Evolutionary conservation across 2,329 filamentous ascomycete species (phyloP).

Genomic region (Blastomyces silverae): DNA sequence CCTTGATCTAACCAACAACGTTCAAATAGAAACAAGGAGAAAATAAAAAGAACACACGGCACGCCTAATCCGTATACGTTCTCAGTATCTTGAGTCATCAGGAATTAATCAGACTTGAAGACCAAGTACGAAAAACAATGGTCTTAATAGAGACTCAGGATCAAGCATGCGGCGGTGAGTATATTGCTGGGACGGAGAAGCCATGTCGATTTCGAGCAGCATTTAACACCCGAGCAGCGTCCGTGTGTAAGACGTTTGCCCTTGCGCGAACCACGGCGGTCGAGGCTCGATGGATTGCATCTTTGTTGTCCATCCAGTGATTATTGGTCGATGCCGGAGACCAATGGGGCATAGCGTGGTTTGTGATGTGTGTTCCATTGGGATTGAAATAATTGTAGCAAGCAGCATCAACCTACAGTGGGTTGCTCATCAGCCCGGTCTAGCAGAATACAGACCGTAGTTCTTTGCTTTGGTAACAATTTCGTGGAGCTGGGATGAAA

Average conservation of each 20-base stretch:
- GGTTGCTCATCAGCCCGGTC: neutral
- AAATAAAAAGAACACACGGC: neutral
- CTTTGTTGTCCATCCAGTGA: neutral
- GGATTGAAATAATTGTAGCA: too few relatives aligned
- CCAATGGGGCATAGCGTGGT: neutral
- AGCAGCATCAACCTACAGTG: neutral
- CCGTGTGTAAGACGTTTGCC: neutral
- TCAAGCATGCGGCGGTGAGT: neutral
- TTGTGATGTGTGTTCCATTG: neutral
- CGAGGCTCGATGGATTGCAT: neutral
- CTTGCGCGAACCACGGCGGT: neutral
- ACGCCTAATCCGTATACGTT: neutral
- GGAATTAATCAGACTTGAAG: neutral
- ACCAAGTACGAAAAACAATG: neutral
- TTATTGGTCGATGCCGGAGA: slow-evolving; percentile 4
- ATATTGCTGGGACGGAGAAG: neutral
- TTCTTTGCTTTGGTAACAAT: neutral
- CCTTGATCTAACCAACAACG: neutral
- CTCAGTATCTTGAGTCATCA: neutral
- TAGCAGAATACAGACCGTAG: neutral
- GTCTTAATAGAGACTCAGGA: neutral
- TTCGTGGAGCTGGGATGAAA: neutral
- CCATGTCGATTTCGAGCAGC: neutral
- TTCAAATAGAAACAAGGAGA: neutral
- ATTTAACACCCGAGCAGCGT: neutral